Evolutionary conservation across 2,329 filamentous ascomycete genomes (phyloP).

Genomic region (Cylindrodendrum hubeiense): DNA sequence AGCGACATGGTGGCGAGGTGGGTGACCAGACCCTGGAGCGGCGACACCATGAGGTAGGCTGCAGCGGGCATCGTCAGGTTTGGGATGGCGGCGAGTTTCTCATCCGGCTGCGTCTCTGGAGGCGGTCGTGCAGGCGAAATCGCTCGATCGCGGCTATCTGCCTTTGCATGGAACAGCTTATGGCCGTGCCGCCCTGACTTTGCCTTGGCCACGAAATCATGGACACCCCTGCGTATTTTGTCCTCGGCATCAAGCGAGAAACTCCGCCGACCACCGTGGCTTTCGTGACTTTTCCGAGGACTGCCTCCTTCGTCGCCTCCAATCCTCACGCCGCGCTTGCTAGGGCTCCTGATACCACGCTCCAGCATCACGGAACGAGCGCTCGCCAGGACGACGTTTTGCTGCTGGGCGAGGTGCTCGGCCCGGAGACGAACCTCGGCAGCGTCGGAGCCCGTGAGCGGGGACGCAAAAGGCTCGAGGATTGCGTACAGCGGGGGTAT

Average conservation of each 20-base stretch:
- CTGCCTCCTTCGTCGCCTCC: conserved; percentile 62
- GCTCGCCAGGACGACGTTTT: conserved; percentile 61
- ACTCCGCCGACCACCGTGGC: conserved; percentile 43
- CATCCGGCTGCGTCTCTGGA: conserved; percentile 30
- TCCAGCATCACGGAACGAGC: conserved; percentile 49
- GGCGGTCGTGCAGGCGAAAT: conserved; percentile 17
- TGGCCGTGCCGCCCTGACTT: conserved; percentile 39
- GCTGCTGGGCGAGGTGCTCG: conserved; percentile 73
- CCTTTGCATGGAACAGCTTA: conserved; percentile 27
- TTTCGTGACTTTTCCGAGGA: conserved; percentile 55
- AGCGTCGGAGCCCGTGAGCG: conserved; percentile 66
- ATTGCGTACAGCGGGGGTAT: conserved; percentile 75
- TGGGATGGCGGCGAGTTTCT: conserved; percentile 47
- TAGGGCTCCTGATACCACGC: conserved; percentile 41
- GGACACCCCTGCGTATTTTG: conserved; percentile 59
- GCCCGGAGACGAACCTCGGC: conserved; percentile 80
- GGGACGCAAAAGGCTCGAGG: conserved; percentile 68
- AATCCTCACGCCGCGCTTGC: conserved; percentile 57
- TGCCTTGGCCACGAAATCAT: conserved; percentile 60
- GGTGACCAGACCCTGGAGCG: conserved; percentile 71
- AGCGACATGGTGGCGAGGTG: conserved; percentile 74
- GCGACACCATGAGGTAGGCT: conserved; percentile 77
- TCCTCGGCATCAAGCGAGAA: conserved; percentile 62
- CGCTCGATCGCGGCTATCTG: conserved; percentile 22
- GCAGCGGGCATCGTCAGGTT: conserved; percentile 53